phyloP scores from a whole-genome alignment of 805 yeast species.

The Yamadazyma nakazawae region DNA sequence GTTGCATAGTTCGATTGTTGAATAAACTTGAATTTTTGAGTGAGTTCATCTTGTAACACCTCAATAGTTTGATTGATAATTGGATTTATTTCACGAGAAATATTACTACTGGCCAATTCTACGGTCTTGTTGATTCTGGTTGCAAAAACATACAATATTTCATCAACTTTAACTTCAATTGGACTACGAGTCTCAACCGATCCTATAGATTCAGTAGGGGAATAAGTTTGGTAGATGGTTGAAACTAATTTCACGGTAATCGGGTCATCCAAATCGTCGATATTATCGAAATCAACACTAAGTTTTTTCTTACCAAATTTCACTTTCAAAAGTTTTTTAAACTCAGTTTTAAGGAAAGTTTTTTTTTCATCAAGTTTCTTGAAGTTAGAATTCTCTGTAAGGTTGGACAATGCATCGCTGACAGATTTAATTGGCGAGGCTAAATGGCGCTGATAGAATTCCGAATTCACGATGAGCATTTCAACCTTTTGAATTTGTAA shows the following conservation, averaged over 20 bases:
- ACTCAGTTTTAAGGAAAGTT: slow-evolving; percentile 24
- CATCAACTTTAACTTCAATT: slow-evolving; percentile 20
- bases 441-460: slow-evolving; percentile 5
- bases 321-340: slow-evolving; percentile 20
- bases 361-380: slow-evolving; percentile 20
- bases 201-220: background rate
- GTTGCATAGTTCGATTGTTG: slow-evolving; percentile 27
- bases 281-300: slow-evolving; percentile 17
- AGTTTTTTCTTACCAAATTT: slow-evolving; percentile 11
- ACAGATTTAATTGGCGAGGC: background rate
- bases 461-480: slow-evolving; percentile 2
- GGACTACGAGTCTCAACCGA: slow-evolving; percentile 9
- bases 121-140: slow-evolving; percentile 31
- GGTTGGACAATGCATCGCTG: background rate
- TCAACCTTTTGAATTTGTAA: slow-evolving; percentile 1
- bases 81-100: slow-evolving; percentile 31
- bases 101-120: slow-evolving; percentile 29
- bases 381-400: slow-evolving; percentile 12
- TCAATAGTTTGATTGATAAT: slow-evolving; percentile 23
- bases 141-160: slow-evolving; percentile 33
- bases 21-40: slow-evolving; percentile 23
- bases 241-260: slow-evolving; percentile 22
- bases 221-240: slow-evolving; percentile 20
- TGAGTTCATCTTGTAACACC: slow-evolving; percentile 21
- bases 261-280: slow-evolving; percentile 19